phyloP scores from a whole-genome alignment of 208 protist genomes.

The Trypanosoma grayi region DNA sequence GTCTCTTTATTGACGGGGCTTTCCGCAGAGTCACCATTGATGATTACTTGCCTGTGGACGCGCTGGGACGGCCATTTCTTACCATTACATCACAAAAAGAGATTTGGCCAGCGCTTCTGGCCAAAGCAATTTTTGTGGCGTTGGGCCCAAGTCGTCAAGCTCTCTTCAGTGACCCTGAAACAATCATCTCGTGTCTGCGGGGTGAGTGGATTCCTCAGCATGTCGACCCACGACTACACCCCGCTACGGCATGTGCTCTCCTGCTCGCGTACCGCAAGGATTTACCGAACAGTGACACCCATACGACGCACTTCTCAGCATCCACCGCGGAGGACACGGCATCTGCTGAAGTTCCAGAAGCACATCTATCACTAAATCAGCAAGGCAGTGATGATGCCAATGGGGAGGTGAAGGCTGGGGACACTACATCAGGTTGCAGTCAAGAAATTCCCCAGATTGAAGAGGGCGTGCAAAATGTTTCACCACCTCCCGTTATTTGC shows the following conservation, averaged over 20 bases:
- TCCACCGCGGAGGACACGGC: not conserved
- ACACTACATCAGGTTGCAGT: no score
- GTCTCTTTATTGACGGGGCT: slow-evolving; percentile 82
- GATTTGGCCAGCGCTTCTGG: slow-evolving; percentile 85
- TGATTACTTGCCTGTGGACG: slow-evolving; percentile 83
- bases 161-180: slow-evolving; percentile 54
- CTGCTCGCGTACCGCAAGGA: slow-evolving; percentile 38
- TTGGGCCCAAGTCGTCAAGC: slow-evolving; percentile 30
- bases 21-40: slow-evolving; percentile 86
- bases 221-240: slow-evolving; percentile 33
- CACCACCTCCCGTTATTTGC: not conserved
- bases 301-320: slow-evolving; percentile 7
- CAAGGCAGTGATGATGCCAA: not conserved
- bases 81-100: slow-evolving; percentile 69
- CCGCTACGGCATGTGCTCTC: slow-evolving; percentile 34
- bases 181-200: slow-evolving; percentile 54
- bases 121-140: slow-evolving; percentile 83
- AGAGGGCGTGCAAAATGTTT: not conserved
- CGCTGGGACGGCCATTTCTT: slow-evolving; percentile 71
- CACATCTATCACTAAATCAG: not conserved
- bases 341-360: not conserved
- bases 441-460: no score
- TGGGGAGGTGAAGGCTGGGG: no score
- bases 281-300: slow-evolving; percentile 4
- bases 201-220: slow-evolving; percentile 84